Evolutionary conservation across 768 basidiomycete species (phyloP).

Genomic region (Boletus vermiculosoides): DNA sequence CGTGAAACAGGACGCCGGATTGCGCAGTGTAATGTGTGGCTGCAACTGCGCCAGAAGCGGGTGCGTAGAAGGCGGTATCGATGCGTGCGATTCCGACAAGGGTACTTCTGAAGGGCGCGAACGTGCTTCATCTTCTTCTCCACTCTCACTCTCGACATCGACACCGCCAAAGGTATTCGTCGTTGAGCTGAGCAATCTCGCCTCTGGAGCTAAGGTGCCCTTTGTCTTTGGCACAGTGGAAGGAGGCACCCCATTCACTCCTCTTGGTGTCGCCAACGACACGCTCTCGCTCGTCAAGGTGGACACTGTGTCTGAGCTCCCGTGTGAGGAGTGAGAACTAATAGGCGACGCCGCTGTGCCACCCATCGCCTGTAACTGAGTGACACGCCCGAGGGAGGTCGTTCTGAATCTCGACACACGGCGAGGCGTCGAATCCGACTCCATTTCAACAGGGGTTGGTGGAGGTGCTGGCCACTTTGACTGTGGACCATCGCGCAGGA

Average conservation of each 20-base stretch:
- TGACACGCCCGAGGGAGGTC: constrained; percentile 29
- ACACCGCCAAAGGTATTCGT: constrained; percentile 41
- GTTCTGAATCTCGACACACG: constrained; percentile 30
- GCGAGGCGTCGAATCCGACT: constrained; percentile 23
- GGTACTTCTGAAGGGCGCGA: neutral
- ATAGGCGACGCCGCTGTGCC: constrained; percentile 43
- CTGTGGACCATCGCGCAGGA: constrained; percentile 18
- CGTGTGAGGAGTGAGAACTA: constrained; percentile 41
- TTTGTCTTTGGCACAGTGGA: constrained; percentile 5
- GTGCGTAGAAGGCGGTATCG: constrained; percentile 3
- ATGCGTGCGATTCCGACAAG: neutral
- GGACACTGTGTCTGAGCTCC: constrained; percentile 37
- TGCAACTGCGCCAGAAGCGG: constrained; percentile 45
- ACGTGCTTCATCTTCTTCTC: constrained; percentile 7
- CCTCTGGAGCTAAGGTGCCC: constrained; percentile 25
- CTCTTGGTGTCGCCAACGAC: constrained; percentile 19
- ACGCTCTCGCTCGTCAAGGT: constrained; percentile 32
- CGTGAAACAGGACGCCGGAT: constrained; percentile 63
- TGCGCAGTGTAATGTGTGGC: constrained; percentile 62
- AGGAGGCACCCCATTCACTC: constrained; percentile 8
- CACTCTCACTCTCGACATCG: constrained; percentile 10
- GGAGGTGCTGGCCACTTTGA: constrained; percentile 34
- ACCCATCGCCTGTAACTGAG: constrained; percentile 21
- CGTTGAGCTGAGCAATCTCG: constrained; percentile 28
- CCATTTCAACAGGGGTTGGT: constrained; percentile 28